A percentile compares a stretch with the other conserved stretches of the same genome.
Conservation (phyloP, 345 rosid species). For the Rhodamnia argentea region DNA sequence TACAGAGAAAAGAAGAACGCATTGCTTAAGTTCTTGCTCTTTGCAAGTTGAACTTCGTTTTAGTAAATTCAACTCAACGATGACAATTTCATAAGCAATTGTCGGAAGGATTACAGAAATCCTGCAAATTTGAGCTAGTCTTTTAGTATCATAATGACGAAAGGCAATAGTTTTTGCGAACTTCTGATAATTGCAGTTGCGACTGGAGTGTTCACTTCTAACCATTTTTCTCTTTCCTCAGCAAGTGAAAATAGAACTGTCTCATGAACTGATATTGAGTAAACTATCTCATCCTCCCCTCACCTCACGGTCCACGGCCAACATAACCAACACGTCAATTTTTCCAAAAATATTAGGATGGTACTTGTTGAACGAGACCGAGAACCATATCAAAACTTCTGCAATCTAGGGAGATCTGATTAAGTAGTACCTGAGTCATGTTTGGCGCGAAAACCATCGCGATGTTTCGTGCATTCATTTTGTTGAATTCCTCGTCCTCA, state of each 20-base stretch:
- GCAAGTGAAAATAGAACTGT: neutral
- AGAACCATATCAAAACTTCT: neutral
- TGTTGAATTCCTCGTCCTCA: slow-evolving; percentile 79
- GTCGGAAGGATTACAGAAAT: neutral
- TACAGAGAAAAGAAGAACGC: slow-evolving; percentile 7
- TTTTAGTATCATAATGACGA: neutral
- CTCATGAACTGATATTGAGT: neutral
- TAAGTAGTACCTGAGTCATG: slow-evolving; percentile 73
- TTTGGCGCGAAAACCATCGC: slow-evolving; percentile 96
- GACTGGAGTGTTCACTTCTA: neutral
- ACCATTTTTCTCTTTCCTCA: neutral
- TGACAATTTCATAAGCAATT: neutral
- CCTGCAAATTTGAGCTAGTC: neutral
- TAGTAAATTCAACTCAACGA: neutral
- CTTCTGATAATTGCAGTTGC: neutral
- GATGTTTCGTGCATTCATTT: slow-evolving; percentile 92
- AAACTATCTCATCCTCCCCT: neutral
- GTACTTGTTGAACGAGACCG: neutral
- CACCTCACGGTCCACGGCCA: neutral
- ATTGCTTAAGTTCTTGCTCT: neutral
- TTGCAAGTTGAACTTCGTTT: neutral
- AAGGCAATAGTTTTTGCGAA: neutral
- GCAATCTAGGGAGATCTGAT: neutral
- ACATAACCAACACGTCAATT: neutral
- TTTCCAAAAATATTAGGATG: neutral